Evolutionary conservation across 2,329 filamentous ascomycete genomes (phyloP).

Genomic region (Ustulina deusta): DNA sequence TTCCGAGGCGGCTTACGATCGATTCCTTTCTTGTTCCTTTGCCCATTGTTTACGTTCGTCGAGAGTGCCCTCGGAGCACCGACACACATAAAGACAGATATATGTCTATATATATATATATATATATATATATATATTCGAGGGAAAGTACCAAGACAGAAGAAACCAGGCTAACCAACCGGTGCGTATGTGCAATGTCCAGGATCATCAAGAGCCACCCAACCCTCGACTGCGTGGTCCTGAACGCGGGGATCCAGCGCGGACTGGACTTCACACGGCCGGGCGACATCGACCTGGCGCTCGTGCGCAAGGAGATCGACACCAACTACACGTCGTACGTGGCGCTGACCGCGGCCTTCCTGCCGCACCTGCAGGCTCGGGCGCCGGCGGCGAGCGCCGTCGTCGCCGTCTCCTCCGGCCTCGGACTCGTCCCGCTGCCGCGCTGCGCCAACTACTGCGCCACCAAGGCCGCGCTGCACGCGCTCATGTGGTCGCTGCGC

Average conservation of each 20-base stretch:
- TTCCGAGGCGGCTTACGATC: not conserved
- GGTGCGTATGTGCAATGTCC: not conserved
- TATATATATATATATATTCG: not conserved
- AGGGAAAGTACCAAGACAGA: not conserved
- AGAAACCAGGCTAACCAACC: not conserved
- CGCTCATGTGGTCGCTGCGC: conserved; percentile 59
- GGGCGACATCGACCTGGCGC: conserved; percentile 50
- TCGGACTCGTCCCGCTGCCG: conserved; percentile 61
- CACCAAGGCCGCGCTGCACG: conserved; percentile 65
- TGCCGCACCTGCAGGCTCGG: conserved; percentile 57
- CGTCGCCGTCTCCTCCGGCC: conserved; percentile 56
- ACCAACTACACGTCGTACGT: conserved; percentile 63
- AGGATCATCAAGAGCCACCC: conserved; percentile 57
- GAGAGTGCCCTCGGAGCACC: not conserved
- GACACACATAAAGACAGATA: not conserved
- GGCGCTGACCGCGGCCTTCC: conserved; percentile 58
- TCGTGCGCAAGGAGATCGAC: conserved; percentile 58
- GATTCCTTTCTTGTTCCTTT: not conserved
- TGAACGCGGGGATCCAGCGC: conserved; percentile 69
- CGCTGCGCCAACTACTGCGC: conserved; percentile 64
- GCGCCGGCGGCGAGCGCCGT: conserved; percentile 44
- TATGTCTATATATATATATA: not conserved
- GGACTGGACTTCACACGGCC: conserved; percentile 61
- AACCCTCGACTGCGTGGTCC: conserved; percentile 65
- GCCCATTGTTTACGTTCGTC: not conserved